phyloP scores from a whole-genome alignment of 2,329 filamentous ascomycete genomes.

The Claviceps sp. region DNA sequence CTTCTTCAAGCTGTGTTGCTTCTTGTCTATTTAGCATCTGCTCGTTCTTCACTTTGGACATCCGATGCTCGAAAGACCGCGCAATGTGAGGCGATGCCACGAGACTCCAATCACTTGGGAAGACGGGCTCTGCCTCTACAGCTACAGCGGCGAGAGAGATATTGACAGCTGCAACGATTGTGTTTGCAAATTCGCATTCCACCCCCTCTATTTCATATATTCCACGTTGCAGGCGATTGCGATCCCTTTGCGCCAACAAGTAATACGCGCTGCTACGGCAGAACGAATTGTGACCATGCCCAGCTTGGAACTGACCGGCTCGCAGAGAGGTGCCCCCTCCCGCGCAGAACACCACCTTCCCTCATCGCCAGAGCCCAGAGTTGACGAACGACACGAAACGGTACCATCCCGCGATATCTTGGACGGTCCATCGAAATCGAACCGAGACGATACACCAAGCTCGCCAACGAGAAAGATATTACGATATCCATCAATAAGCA shows the following conservation, averaged over 20 bases:
- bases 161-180: neutral
- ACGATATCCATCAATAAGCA: slow-evolving; percentile 30
- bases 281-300: slow-evolving; percentile 7
- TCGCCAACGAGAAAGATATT: slow-evolving; percentile 26
- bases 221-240: neutral
- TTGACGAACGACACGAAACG: slow-evolving; percentile 22
- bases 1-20: neutral
- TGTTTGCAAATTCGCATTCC: neutral
- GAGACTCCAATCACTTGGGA: neutral
- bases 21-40: neutral
- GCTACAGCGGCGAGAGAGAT: neutral
- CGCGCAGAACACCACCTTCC: slow-evolving; percentile 17
- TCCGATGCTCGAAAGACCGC: neutral
- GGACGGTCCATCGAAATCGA: slow-evolving; percentile 37
- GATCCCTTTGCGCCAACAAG: neutral
- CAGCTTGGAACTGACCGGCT: slow-evolving; percentile 17
- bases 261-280: neutral
- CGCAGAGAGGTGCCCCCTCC: slow-evolving; percentile 14
- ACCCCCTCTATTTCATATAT: neutral
- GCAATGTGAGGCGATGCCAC: neutral
- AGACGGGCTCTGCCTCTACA: neutral
- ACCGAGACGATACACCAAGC: slow-evolving; percentile 37
- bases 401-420: slow-evolving; percentile 22
- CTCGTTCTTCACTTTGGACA: neutral
- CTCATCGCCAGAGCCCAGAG: slow-evolving; percentile 31